Percentiles rank a stretch among this genome's conserved stretches.
phyloP scores from a whole-genome alignment of 192 early-diverging fungal species.

The Geosiphon pyriformis region DNA sequence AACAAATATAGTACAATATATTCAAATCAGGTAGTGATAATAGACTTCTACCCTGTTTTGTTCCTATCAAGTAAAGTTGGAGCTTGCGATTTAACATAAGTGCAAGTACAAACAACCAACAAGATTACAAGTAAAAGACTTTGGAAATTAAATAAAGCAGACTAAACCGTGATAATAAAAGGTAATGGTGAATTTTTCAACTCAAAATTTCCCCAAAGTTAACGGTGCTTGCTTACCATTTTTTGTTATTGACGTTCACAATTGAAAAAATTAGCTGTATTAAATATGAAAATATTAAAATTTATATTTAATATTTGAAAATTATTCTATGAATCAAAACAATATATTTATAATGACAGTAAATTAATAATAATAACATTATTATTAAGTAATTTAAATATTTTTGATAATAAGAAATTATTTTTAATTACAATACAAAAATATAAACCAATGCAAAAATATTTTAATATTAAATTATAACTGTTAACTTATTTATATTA shows the following conservation, averaged over 20 bases:
- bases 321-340: too few relatives aligned
- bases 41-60: constrained; percentile 64
- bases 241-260: background rate
- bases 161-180: constrained; percentile 44
- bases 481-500: too few relatives aligned
- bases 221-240: background rate
- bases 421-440: too few relatives aligned
- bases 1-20: background rate
- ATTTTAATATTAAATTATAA: too few relatives aligned
- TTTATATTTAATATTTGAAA: too few relatives aligned
- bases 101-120: constrained; percentile 94
- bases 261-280: background rate
- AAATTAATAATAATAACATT: too few relatives aligned
- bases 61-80: constrained; percentile 81
- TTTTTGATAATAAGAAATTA: too few relatives aligned
- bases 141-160: constrained; percentile 96
- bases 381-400: too few relatives aligned
- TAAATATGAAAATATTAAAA: too few relatives aligned
- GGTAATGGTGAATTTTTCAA: background rate
- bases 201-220: background rate
- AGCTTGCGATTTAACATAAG: constrained; percentile 85
- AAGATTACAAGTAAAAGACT: constrained; percentile 86
- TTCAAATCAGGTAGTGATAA: background rate
- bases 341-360: too few relatives aligned
- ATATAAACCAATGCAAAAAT: too few relatives aligned